Evolutionary conservation across 495 filamentous ascomycete genomes (phyloP).

Genomic region (Copromyces sp.): DNA sequence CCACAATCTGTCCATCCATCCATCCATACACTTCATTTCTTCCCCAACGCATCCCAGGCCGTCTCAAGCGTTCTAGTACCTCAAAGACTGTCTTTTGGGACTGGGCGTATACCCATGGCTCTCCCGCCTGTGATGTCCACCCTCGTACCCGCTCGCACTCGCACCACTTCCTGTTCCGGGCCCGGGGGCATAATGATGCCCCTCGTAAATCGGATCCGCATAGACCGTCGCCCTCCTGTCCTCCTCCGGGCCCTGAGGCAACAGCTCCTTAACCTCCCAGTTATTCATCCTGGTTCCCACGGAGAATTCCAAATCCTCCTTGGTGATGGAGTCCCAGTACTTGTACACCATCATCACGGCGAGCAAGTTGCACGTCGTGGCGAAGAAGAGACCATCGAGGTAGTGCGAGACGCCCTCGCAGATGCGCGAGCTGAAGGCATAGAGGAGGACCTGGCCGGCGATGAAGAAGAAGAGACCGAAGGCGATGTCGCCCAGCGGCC

Average conservation of each 20-base stretch:
- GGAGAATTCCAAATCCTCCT: conserved; percentile 95
- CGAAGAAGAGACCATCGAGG: conserved; percentile 89
- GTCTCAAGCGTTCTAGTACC: not conserved
- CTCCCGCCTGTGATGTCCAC: not conserved
- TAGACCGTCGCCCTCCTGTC: conserved; percentile 72
- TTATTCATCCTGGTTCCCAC: conserved; percentile 91
- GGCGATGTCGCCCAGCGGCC: conserved; percentile 88
- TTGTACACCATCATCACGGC: conserved; percentile 99
- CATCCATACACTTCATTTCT: not conserved
- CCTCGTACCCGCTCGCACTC: not conserved
- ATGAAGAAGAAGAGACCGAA: conserved; percentile 91
- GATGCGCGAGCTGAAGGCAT: conserved; percentile 77
- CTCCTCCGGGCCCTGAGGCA: conserved; percentile 56
- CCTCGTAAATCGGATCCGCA: conserved; percentile 45
- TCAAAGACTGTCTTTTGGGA: not conserved
- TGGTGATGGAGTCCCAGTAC: conserved; percentile 99
- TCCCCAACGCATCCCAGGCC: not conserved
- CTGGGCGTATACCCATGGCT: not conserved
- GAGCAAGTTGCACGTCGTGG: conserved; percentile 84
- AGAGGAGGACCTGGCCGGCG: conserved; percentile 84
- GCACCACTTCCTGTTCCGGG: not conserved
- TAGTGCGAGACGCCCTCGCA: conserved; percentile 86
- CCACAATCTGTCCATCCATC: not conserved
- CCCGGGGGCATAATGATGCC: not conserved
- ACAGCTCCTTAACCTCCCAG: conserved; percentile 95